Percentiles rank a stretch among this genome's conserved stretches.
Conservation (phyloP, 1,284 basidiomycete genomes). For the Stygiomarasmius scandens region DNA sequence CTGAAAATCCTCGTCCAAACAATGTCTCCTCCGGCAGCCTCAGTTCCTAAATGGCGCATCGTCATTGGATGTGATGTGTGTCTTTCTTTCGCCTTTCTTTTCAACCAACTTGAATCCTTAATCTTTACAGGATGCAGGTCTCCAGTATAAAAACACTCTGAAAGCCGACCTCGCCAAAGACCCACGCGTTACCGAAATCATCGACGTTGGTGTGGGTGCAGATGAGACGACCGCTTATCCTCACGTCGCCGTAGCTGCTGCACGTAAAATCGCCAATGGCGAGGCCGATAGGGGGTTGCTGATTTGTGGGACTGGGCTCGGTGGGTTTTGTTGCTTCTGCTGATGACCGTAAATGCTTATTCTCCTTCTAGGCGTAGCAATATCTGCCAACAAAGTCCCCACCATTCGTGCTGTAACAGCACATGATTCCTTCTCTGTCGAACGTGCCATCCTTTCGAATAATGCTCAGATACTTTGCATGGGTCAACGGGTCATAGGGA, state of each 20-base stretch:
- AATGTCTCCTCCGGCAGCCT: background rate
- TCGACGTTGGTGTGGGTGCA: constrained; percentile 20
- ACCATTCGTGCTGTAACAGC: constrained; percentile 23
- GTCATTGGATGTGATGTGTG: constrained; percentile 23
- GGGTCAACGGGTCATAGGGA: constrained; percentile 23
- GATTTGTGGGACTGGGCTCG: constrained; percentile 23
- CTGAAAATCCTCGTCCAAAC: too few relatives aligned
- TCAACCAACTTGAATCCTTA: background rate
- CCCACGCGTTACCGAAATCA: constrained; percentile 16
- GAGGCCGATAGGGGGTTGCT: constrained; percentile 20
- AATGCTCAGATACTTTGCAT: constrained; percentile 23
- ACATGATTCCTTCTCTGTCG: constrained; percentile 22
- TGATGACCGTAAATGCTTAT: too few relatives aligned
- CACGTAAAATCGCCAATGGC: constrained; percentile 17
- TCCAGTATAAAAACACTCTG: constrained; percentile 18
- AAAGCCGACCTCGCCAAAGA: constrained; percentile 22
- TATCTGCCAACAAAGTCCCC: constrained; percentile 23
- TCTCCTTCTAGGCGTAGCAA: constrained; percentile 24
- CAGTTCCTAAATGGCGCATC: constrained; percentile 15
- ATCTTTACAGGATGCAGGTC: constrained; percentile 18
- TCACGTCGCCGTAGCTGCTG: constrained; percentile 20
- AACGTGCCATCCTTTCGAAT: constrained; percentile 20
- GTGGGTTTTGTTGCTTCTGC: constrained; percentile 9
- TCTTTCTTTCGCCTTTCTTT: background rate
- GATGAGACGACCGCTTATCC: constrained; percentile 23